Base-by-base conservation (phyloP, 2,329 filamentous ascomycete species). In the Colletotrichum paranaense region DNA sequence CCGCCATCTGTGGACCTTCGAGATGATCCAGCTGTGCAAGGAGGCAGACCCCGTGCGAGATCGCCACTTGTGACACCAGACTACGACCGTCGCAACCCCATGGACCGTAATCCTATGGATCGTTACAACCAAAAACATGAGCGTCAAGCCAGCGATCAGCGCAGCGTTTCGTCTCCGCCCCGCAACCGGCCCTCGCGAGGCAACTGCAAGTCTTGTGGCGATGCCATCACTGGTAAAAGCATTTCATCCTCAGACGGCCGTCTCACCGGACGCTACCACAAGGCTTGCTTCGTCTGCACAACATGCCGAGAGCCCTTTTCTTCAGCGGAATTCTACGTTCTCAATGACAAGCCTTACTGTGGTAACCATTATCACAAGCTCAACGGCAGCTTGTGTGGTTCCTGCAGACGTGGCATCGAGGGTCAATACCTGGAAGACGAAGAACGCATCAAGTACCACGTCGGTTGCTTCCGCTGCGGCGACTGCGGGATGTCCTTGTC, bases 221-320 rank as follows among this genome's bases (percentile, higher is more conserved):
- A 93, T 58, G 85, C 88, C 7, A 98, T 99, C 78, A 90, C 91
- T 57, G 96, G 95, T 24, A 98, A 98, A 84, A 98, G 95, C 1
- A 92, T 99, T 71, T 97, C 96, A 42, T 97, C 95, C 16, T 95
- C 95, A 0, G 97, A 98, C 78, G 97, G 97, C 19, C 92, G 95
- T 28, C 87, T 99, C 28, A 97, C 94, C 0, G 97, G 97, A 11
- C 92, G 95, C 75, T 99, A 98, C 82, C 97, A 99, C 87, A 97
- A 97, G 82, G 90, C 93, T 5, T 99, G 96, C 82, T 98, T 99
- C 80, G 94, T 96, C 12, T 99, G 97, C 87, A 90, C 91, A 5
- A 95, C 93, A 1, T 99, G 97, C 85, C 86, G 87, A 12, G 88
- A 92, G 67, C 92, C 95, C 1, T 99, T 98, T 80, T 87, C 92